Evolutionary conservation across 768 basidiomycete species (phyloP), one percentile per base, ranked within the genome.

Genomic region (Sporobolomyces phaffii): DNA sequence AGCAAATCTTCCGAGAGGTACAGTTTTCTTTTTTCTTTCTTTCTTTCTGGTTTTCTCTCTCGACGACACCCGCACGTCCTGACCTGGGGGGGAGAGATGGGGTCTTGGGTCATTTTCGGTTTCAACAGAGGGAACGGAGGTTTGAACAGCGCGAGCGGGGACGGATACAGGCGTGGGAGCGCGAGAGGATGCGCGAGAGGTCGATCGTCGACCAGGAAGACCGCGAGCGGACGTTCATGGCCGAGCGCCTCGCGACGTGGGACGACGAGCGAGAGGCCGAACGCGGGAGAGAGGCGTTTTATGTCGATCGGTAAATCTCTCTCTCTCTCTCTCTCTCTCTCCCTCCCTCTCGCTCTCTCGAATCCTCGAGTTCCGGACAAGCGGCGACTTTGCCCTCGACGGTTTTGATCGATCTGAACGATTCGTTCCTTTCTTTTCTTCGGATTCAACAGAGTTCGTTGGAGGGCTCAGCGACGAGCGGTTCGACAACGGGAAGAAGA

Each of bases 191-290:
- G 22, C 45, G 60, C 18, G 77, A 91, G 62, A 83, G 84, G 9
- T 82, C 83, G 6, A 83, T 86, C 41, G 84, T 82, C 52, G 89
- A 91, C 64, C 85, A 85, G 15, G 88, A 92, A 76, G 87, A 89
- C 31, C 84, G 86, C 11, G 89, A 91, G 71, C 82, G 85, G 10
- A 76, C 56, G 33, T 54, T 60, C 36, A 69, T 73, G 73, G 51
- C 85, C 18, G 90, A 94, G 75, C 88, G 90, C 82, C 84, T 86
- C 33, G 83, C 85, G 10, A 83, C 86, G 2, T 83, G 92, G 60
- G 80, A 81, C 68, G 90, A 93, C 72, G 82, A 93, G 9, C 91
- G 91, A 86, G 90, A 94, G 74, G 89, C 90, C 65, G 93, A 94
- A 64, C 87, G 90, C 73, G 93, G 91, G 61, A 87, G 93, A 70